A percentile compares a stretch with the other conserved stretches of the same genome.
These are phyloP conservation scores for Penicillium cinerascens DNA, from an alignment of 495 filamentous ascomycete species.

Conservation along the genomic window DNA sequence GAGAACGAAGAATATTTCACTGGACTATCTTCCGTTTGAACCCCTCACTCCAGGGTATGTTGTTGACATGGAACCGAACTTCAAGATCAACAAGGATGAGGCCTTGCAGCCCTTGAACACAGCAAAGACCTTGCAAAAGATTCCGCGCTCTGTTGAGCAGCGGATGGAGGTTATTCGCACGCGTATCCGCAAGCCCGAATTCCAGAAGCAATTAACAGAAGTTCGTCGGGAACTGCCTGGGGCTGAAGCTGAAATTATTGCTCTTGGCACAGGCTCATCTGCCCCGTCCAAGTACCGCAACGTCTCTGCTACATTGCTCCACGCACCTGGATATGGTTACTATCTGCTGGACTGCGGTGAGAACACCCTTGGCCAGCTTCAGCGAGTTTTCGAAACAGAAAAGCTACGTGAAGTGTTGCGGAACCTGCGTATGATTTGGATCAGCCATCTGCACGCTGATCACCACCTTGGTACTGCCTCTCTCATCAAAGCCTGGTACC, in stretches of 20 bases:
- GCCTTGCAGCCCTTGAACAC: constrained; percentile 54
- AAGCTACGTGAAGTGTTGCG: constrained; percentile 65
- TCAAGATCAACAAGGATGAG: constrained; percentile 47
- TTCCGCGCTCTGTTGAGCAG: constrained; percentile 43
- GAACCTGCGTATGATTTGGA: constrained; percentile 84
- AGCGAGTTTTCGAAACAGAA: constrained; percentile 60
- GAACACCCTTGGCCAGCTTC: constrained; percentile 87
- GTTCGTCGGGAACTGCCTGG: constrained; percentile 56
- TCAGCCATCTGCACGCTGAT: constrained; percentile 93
- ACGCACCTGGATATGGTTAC: constrained; percentile 77
- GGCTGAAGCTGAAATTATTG: constrained; percentile 73
- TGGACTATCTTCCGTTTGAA: constrained; percentile 22
- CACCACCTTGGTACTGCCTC: constrained; percentile 84
- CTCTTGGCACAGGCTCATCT: constrained; percentile 87
- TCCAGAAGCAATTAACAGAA: constrained; percentile 33
- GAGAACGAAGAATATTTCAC: not conserved
- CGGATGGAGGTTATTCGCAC: constrained; percentile 28
- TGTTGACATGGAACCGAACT: constrained; percentile 63
- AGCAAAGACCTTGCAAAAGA: constrained; percentile 26
- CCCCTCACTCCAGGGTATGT: constrained; percentile 48
- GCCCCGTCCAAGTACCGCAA: constrained; percentile 90
- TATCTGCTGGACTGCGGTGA: constrained; percentile 92
- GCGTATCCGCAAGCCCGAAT: constrained; percentile 23
- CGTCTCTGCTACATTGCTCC: constrained; percentile 81
- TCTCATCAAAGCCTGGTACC: constrained; percentile 75